Evolutionary conservation across 129 eudicot genomes (phyloP), one percentile per base, ranked within the genome.

Genomic region (Flaveria robusta): DNA sequence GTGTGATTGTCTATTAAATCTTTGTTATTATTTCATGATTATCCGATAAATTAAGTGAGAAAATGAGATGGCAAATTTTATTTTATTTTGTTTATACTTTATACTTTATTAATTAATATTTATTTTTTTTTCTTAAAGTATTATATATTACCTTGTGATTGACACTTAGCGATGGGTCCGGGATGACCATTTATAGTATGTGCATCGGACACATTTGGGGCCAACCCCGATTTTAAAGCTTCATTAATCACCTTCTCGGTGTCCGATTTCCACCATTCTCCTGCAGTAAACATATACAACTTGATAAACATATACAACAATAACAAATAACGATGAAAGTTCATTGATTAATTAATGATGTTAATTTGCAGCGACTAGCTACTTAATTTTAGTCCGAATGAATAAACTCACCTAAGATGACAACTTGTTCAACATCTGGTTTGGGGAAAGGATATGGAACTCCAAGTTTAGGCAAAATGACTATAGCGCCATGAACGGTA

Each of bases 241-340:
- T 92, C 68, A 50, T 89, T 89, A 45, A 92, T 85, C 74, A 92
- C 96, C 22, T 83, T 86, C 58, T 92, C 97, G 2, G 88, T 87
- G 15, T 89, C 92, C 16, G 96, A 87, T 71, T 92, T 92, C 97
- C 97, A 89, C 96, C 97, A 89, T 87, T 92, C 97, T 27, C 83
- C 97, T 91, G 15, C 47, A 82, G 66, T n/a, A n/a, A 45, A 42
- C 77, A 45, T 68, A 66, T 18, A 51, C 9, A 52, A 11, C 18
- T n/a, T 42, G 9, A 6, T n/a, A 54, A 18, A n/a, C n/a, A n/a
- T n/a, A n/a, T n/a, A n/a, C n/a, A n/a, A n/a, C n/a, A n/a, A n/a
- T n/a, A n/a, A n/a, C n/a, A n/a, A n/a, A n/a, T n/a, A n/a, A n/a
- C n/a, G n/a, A 2, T 18, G 3, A 5, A 54, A 54, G 60, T 54